These are phyloP conservation scores for Orbilia javanica DNA, from an alignment of 2,329 filamentous ascomycete species.

Conservation along the genomic window DNA sequence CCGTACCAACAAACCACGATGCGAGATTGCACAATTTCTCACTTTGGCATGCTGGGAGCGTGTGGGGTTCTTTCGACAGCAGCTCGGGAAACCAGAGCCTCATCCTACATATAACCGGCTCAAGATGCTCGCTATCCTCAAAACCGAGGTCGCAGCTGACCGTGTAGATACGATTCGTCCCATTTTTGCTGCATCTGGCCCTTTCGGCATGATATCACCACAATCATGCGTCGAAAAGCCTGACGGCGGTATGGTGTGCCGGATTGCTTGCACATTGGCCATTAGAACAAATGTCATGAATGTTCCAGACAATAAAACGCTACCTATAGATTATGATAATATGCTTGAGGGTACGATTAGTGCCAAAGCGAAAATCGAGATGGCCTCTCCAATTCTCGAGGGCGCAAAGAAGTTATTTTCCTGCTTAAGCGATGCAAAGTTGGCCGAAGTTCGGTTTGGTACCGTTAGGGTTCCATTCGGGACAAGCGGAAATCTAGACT, in stretches of 20 bases:
- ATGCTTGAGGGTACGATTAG: constrained; percentile 21
- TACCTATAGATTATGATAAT: constrained; percentile 21
- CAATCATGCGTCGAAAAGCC: constrained; percentile 26
- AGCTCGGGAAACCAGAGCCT: constrained; percentile 25
- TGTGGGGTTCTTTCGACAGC: constrained; percentile 26
- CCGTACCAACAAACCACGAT: neutral
- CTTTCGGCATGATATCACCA: constrained; percentile 45
- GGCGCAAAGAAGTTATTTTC: constrained; percentile 36
- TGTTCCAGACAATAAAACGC: constrained; percentile 21
- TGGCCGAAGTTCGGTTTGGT: constrained; percentile 31
- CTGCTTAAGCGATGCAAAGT: constrained; percentile 13
- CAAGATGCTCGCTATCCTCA: constrained; percentile 41
- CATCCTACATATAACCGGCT: constrained; percentile 38
- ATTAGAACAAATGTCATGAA: constrained; percentile 37
- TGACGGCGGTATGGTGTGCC: constrained; percentile 19
- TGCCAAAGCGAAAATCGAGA: constrained; percentile 14
- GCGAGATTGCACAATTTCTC: constrained; percentile 5
- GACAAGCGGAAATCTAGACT: constrained; percentile 15
- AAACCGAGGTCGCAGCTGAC: constrained; percentile 21
- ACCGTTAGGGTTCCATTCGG: constrained; percentile 37
- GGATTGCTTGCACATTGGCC: constrained; percentile 30
- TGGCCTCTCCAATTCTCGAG: constrained; percentile 31
- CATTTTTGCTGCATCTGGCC: constrained; percentile 37
- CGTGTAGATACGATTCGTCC: constrained; percentile 18
- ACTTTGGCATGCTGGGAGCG: constrained; percentile 43